phyloP scores from a whole-genome alignment of 495 filamentous ascomycete genomes.

The Podospora bellae-mahoneyi region DNA sequence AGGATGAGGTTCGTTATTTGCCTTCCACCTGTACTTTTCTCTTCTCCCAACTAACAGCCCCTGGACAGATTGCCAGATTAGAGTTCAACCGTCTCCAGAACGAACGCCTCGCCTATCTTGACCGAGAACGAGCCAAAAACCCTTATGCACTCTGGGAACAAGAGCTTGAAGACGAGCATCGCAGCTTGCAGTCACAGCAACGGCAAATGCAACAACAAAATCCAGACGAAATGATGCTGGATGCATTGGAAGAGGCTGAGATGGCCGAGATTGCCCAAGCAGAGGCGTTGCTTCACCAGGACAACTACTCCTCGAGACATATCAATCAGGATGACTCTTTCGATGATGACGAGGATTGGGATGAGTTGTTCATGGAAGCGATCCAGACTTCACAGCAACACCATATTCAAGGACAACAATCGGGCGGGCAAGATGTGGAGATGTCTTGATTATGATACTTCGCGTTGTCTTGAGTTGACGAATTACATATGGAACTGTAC shows the following conservation, averaged over 20 bases:
- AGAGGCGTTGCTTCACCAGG: neutral
- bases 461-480: neutral
- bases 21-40: neutral
- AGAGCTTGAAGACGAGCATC: constrained; percentile 44
- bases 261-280: neutral
- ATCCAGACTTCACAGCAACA: constrained; percentile 19
- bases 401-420: neutral
- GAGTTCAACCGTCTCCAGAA: constrained; percentile 44
- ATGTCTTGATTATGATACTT: constrained; percentile 25
- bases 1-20: constrained; percentile 64
- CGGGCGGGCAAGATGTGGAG: constrained; percentile 27
- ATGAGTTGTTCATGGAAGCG: constrained; percentile 55
- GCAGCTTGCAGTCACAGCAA: constrained; percentile 11
- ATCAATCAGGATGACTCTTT: neutral
- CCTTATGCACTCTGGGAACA: constrained; percentile 24
- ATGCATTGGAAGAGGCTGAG: constrained; percentile 20
- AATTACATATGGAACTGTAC: neutral
- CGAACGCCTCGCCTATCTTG: constrained; percentile 25
- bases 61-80: constrained; percentile 44
- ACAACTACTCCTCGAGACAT: neutral
- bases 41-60: constrained; percentile 15
- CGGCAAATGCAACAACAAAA: neutral
- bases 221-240: constrained; percentile 52
- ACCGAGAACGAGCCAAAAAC: constrained; percentile 39
- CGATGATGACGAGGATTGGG: constrained; percentile 58